Percentiles rank a stretch among this genome's conserved stretches.
Evolutionary conservation across 805 yeast genomes (phyloP).

Genomic region (Candida nitratophila): DNA sequence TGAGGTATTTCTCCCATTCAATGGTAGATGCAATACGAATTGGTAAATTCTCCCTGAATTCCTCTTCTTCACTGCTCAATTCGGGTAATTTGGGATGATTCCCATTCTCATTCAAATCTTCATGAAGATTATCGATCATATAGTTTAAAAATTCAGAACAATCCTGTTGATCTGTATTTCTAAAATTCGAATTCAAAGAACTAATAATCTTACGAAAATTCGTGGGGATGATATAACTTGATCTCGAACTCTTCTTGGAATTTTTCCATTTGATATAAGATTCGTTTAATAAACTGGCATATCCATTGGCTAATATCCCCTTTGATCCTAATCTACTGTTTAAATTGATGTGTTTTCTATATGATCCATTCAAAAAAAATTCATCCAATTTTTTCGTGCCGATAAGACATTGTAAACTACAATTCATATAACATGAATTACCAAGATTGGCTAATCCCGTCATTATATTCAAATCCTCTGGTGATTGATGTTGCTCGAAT

Average conservation of each 20-base stretch:
- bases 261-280: conserved; percentile 37
- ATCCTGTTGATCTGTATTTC: conserved; percentile 72
- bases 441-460: conserved; percentile 80
- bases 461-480: conserved; percentile 26
- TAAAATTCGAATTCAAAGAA: conserved; percentile 55
- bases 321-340: conserved; percentile 72
- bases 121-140: conserved; percentile 70
- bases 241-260: conserved; percentile 2
- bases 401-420: conserved; percentile 77
- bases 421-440: conserved; percentile 90
- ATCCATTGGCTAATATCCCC: conserved; percentile 68
- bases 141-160: conserved; percentile 77
- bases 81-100: conserved; percentile 47
- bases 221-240: conserved; percentile 45
- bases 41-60: conserved; percentile 61
- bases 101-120: conserved; percentile 70
- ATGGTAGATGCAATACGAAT: conserved; percentile 76
- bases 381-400: conserved; percentile 62
- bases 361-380: conserved; percentile 56
- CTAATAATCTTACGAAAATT: conserved; percentile 66
- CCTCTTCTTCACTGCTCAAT: conserved; percentile 66
- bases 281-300: conserved; percentile 50
- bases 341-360: conserved; percentile 61
- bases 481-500: not conserved
- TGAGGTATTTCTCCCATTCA: conserved; percentile 87